Conservation (phyloP, 345 rosid genomes). For the Moricandia moricandioides region DNA sequence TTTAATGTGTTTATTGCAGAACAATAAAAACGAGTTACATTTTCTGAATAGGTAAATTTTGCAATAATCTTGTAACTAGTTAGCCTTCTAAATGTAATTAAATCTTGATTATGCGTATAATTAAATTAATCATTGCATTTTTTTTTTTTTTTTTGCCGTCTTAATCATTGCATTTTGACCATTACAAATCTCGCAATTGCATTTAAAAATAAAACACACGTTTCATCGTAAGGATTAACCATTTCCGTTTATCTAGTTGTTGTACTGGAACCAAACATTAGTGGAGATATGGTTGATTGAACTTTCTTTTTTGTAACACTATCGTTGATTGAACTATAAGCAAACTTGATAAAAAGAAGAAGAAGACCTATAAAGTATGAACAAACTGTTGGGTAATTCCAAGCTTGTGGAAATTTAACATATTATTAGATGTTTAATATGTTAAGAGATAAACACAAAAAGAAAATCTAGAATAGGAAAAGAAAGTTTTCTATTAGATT, state of each 20-base stretch:
- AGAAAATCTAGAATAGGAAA: too few species aligned
- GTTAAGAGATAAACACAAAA: too few species aligned
- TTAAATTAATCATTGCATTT: neutral
- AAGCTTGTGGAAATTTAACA: too few species aligned
- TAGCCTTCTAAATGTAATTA: neutral
- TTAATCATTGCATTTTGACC: neutral
- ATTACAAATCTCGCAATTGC: neutral
- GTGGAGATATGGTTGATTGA: conserved; percentile 4
- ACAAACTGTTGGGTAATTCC: too few species aligned
- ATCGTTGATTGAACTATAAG: conserved; percentile 19
- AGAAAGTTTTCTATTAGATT: too few species aligned
- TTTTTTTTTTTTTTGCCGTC: too few species aligned
- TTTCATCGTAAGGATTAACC: neutral
- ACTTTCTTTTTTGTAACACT: too few species aligned
- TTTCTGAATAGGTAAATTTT: neutral
- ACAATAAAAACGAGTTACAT: neutral
- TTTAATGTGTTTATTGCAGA: neutral
- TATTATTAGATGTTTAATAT: too few species aligned
- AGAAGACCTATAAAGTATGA: too few species aligned
- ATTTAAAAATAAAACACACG: neutral
- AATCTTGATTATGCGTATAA: neutral
- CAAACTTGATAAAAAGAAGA: neutral
- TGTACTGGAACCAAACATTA: conserved; percentile 20
- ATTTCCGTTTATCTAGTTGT: neutral
- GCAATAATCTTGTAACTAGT: neutral